Evolutionary conservation across 169 alveolate species (phyloP).

Genomic region (Cyclospora cayetanensis): DNA sequence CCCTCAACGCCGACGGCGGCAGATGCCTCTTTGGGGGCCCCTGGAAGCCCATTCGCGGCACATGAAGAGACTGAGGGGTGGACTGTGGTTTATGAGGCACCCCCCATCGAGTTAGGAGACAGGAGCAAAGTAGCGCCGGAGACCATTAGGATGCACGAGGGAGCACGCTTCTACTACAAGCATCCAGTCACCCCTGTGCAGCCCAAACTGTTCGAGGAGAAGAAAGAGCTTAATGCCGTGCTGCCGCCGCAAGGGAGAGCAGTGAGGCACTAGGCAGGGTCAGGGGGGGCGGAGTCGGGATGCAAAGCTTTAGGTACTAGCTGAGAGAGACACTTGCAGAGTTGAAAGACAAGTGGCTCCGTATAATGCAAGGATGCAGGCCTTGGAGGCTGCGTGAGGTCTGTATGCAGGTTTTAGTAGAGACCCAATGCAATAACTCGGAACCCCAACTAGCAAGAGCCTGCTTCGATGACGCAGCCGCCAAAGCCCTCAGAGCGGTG

Average conservation of each 20-base stretch:
- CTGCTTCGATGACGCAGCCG: not conserved
- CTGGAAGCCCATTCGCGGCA: not conserved
- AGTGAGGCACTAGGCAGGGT: too few species aligned
- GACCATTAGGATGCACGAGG: not conserved
- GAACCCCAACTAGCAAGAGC: not conserved
- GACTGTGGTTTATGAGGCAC: not conserved
- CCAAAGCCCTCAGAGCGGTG: not conserved
- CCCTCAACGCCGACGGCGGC: not conserved
- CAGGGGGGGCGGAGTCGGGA: too few species aligned
- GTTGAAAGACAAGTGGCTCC: too few species aligned
- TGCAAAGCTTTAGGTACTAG: too few species aligned
- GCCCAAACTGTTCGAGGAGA: not conserved
- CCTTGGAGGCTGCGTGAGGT: not conserved
- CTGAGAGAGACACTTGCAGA: too few species aligned
- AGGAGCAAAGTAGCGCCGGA: not conserved
- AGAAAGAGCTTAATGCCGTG: not conserved
- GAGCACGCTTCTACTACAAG: not conserved
- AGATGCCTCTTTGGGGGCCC: not conserved
- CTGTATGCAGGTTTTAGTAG: not conserved
- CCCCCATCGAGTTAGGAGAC: constrained; percentile 9
- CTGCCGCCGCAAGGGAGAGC: not conserved
- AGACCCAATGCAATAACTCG: not conserved
- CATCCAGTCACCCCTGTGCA: not conserved
- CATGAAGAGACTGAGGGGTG: not conserved
- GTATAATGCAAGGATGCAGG: too few species aligned